Evolutionary conservation across 2,329 filamentous ascomycete species (phyloP), one percentile per base, ranked within the genome.

Genomic region (Thelonectria blattea): DNA sequence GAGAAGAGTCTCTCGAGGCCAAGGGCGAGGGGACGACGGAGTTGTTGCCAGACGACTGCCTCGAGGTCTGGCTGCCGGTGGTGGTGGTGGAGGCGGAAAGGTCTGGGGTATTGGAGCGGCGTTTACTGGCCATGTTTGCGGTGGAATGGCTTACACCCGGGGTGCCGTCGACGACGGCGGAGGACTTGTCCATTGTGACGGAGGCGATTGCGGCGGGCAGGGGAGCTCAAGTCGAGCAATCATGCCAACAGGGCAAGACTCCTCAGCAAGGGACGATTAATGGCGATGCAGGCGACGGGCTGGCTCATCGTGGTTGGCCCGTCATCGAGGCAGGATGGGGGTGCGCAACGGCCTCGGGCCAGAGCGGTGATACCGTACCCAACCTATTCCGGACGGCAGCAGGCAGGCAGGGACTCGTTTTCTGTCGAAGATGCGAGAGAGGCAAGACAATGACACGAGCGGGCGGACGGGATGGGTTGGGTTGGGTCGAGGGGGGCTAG

Each of bases 1-100:
- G 82, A 12, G 83, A 85, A 17, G 79, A 72, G 57, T 85, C 82
- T 68, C 83, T 76, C 15, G 78, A 80, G 39, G 71, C 71, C 51
- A 72, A 67, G 46, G 77, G 76, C 47, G 79, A 78, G 17, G 74
- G 72, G 20, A 65, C 71, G 61, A 69, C 65, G 41, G 77, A 78
- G 67, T 71, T 77, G 59, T 68, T 73, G 43, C 74, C 69, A 22
- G 77, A 78, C 5, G 76, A 76, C 49, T 72, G 73, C 64, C 71
- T 78, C 34, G 75, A 75, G 46, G 67, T 71, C 56, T 75, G 73
- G 56, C 66, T 65, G 39, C 69, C 68, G 52, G 67, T 65, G 32
- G 65, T 68, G 51, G 69, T 61, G 55, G 63, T 66, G 46, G 67
- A 68, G 56, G 62, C 53, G 60, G 68, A 67, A 48, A 59, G 64